Conservation (phyloP, 768 basidiomycete genomes). For the Leccinum aurantiacum region DNA sequence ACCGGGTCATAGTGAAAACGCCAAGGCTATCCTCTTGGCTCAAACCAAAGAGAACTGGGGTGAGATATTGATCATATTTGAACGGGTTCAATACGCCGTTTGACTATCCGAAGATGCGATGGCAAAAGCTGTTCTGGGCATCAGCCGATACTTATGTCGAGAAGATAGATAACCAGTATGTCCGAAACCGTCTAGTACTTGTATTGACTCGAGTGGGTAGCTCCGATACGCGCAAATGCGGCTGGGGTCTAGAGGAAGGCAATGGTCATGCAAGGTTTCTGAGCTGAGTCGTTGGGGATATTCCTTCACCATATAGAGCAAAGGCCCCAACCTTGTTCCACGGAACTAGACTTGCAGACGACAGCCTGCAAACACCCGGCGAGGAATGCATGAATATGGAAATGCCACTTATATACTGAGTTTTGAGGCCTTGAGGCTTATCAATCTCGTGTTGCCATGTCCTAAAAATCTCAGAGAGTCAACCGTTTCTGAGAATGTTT, state of each 20-base stretch:
- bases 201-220: neutral
- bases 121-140: neutral
- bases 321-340: neutral
- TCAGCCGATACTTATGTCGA: neutral
- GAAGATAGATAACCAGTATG: neutral
- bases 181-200: constrained; percentile 1
- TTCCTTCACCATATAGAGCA: constrained; percentile 8
- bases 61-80: neutral
- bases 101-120: constrained; percentile 6
- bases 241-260: neutral
- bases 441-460: constrained; percentile 5
- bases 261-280: constrained; percentile 4
- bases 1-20: neutral
- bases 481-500: neutral
- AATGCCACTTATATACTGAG: neutral
- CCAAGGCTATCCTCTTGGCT: neutral
- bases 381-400: constrained; percentile 9
- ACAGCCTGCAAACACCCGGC: neutral
- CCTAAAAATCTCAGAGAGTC: neutral
- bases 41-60: neutral
- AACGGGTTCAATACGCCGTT: neutral
- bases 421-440: no score
- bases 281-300: neutral
- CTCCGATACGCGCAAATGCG: neutral
- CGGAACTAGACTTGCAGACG: constrained; percentile 1